Base-by-base conservation (phyloP, 768 basidiomycete genomes). In the Suillus plorans region DNA sequence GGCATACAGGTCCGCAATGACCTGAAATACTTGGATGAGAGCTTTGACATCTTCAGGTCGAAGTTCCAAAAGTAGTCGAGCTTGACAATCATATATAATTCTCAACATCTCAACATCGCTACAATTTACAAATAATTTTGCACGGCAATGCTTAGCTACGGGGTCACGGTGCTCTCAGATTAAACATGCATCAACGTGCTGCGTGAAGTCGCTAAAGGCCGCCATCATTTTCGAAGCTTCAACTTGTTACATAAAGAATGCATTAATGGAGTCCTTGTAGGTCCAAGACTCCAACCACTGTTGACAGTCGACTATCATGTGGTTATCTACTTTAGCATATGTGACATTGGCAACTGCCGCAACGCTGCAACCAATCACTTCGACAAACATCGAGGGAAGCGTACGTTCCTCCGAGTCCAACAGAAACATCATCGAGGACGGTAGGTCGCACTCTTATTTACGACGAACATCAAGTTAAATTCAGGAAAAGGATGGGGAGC, bases 31-130 rank as follows among this genome's bases (percentile, higher is more conserved):
- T 22, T 41, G 22, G 22, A 41, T 13, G 57, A 58, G 57, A 59
- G 58, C 25, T 42, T 59, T 18, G 41, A 31, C 58, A 59, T 59
- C 28, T 59, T 28, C 41, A 42, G 25, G 58, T 59, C 58, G 18
- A 41, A 42, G 58, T 7, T 37, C 39, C 25, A 42, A 59, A 59
- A 59, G 58, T 28, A 59, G 41, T 41, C 25, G 14, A 25, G 36
- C 36, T 37, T 57, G 20, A 37, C 55, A 14, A 37, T 50, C 12
- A 13, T 10, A n/a, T 16, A 47, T 4, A 47, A 16, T 53, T 53
- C 52, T 53, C 9, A 31, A 53, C 18, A 57, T 57, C 2, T 57
- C 56, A 16, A 2, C 36, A 57, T 57, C 16, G 22, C 22, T 25
- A 10, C 25, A 41, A 58, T 58, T 58, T 39, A 3, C 14, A 57